phyloP scores from a whole-genome alignment of 164 flowering plant genomes.

The Malania oleifera region DNA sequence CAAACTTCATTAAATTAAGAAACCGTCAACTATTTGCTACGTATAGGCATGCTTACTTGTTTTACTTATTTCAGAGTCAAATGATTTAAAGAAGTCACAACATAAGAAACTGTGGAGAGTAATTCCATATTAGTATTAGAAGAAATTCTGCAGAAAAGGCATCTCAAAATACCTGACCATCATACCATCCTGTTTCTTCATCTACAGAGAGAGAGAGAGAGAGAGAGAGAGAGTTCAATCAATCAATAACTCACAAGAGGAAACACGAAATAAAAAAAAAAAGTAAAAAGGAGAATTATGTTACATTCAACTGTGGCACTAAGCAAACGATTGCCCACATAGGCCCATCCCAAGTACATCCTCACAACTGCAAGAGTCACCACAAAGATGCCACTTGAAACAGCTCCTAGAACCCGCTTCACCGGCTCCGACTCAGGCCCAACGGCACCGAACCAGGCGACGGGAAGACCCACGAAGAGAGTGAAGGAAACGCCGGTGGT shows the following conservation, averaged over 20 bases:
- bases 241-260: neutral
- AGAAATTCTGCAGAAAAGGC: too few relatives aligned
- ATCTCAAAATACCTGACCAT: conserved; percentile 75
- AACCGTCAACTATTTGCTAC: too few relatives aligned
- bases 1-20: too few relatives aligned
- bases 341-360: conserved; percentile 97
- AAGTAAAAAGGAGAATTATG: neutral
- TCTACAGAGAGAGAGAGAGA: conserved; percentile 31
- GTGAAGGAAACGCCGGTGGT: conserved; percentile 58
- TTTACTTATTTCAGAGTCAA: too few relatives aligned
- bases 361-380: conserved; percentile 72
- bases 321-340: conserved; percentile 86
- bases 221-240: neutral
- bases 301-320: conserved; percentile 97
- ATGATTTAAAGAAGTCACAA: too few relatives aligned
- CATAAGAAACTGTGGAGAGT: too few relatives aligned
- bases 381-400: conserved; percentile 60
- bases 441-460: conserved; percentile 66
- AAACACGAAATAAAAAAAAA: neutral
- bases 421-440: conserved; percentile 49
- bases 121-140: too few relatives aligned
- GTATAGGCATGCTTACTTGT: too few relatives aligned
- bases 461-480: conserved; percentile 73
- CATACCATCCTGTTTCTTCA: conserved; percentile 99
- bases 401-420: conserved; percentile 43